Percentiles rank a stretch among this genome's conserved stretches.
phyloP scores from a whole-genome alignment of 2,329 filamentous ascomycete genomes.

The Fusarium sp. region DNA sequence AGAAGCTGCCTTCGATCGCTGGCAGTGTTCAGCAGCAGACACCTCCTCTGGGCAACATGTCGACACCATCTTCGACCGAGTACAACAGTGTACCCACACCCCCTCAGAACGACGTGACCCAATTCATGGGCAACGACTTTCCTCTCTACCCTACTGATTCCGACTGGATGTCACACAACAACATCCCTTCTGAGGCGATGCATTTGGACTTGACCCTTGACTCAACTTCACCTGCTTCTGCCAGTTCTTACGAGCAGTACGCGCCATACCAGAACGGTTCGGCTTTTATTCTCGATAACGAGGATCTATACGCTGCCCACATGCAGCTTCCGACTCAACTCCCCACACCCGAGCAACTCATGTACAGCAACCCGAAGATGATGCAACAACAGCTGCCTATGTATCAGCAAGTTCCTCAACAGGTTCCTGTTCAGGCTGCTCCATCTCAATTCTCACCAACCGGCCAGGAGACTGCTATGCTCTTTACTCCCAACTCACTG shows the following conservation, averaged over 20 bases:
- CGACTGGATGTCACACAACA: slow-evolving; percentile 57
- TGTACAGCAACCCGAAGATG: slow-evolving; percentile 56
- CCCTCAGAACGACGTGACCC: slow-evolving; percentile 59
- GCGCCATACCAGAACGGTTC: slow-evolving; percentile 70
- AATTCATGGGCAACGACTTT: slow-evolving; percentile 56
- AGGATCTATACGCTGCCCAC: slow-evolving; percentile 71
- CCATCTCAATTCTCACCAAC: slow-evolving; percentile 73
- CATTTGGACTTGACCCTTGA: slow-evolving; percentile 56
- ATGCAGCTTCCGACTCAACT: slow-evolving; percentile 66
- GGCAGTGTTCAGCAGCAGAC: slow-evolving; percentile 63
- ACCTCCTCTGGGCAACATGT: slow-evolving; percentile 70
- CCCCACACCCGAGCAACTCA: slow-evolving; percentile 49
- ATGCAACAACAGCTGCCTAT: slow-evolving; percentile 56
- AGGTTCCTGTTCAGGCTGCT: slow-evolving; percentile 42
- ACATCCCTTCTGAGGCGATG: slow-evolving; percentile 49
- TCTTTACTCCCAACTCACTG: slow-evolving; percentile 73
- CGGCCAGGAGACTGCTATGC: slow-evolving; percentile 75
- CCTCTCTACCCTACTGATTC: slow-evolving; percentile 60
- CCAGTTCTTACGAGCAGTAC: slow-evolving; percentile 61
- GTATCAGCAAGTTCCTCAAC: slow-evolving; percentile 43
- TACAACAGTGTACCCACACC: slow-evolving; percentile 68
- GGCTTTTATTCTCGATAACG: slow-evolving; percentile 70
- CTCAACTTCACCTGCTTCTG: slow-evolving; percentile 54
- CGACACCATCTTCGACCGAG: slow-evolving; percentile 68
- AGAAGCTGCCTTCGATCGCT: slow-evolving; percentile 62